Conservation (phyloP, 192 early-diverging fungal species). For the Podochytrium sp. region DNA sequence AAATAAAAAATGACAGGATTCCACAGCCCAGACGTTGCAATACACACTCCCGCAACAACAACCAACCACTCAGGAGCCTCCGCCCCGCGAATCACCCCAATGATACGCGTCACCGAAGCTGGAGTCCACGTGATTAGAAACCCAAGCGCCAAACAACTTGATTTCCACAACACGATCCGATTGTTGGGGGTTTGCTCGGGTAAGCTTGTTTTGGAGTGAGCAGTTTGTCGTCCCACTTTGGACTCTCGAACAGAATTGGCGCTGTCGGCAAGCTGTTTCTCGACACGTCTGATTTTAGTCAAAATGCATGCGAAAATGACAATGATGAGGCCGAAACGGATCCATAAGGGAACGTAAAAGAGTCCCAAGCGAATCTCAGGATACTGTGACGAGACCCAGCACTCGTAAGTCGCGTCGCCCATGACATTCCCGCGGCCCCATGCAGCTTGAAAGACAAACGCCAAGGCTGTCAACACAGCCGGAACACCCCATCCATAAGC, state of each 20-base stretch:
- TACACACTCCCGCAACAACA: neutral
- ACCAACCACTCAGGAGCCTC: slow-evolving; percentile 2
- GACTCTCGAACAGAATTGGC: neutral
- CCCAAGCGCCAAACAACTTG: neutral
- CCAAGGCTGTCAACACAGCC: no score
- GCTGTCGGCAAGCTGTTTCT: neutral
- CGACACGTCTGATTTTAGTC: neutral
- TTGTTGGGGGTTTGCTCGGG: neutral
- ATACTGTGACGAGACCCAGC: slow-evolving; percentile 6
- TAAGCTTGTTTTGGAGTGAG: neutral
- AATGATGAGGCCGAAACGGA: neutral
- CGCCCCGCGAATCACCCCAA: neutral
- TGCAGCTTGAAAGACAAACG: neutral
- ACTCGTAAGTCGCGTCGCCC: slow-evolving; percentile 16
- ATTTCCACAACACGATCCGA: neutral
- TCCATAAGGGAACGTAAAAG: slow-evolving; percentile 21
- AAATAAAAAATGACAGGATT: slow-evolving; percentile 4
- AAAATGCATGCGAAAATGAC: neutral
- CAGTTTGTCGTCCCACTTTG: no score
- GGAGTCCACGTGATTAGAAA: slow-evolving; percentile 14
- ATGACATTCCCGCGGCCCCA: neutral
- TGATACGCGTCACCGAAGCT: neutral
- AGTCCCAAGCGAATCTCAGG: neutral
- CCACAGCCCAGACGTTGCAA: slow-evolving; percentile 6
- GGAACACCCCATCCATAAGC: slow-evolving; percentile 16